Conservation (phyloP, 306 rosid genomes). For the Acacia melanoxylon region DNA sequence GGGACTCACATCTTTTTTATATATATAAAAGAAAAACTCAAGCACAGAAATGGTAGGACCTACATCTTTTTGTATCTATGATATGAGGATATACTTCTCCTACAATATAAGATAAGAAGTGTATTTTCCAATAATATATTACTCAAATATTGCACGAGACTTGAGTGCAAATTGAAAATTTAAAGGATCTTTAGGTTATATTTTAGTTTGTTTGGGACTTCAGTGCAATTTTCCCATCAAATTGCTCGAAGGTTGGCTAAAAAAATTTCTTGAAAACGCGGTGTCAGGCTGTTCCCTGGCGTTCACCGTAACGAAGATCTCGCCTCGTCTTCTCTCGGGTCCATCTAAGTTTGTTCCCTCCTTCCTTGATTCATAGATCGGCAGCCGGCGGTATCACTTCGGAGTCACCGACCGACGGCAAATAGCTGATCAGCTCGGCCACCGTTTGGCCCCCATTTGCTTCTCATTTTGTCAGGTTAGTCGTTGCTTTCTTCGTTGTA, state of each 20-base stretch:
- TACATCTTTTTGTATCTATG: too few relatives aligned
- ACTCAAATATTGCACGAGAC: too few relatives aligned
- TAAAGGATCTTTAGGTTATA: too few relatives aligned
- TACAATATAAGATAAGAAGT: too few relatives aligned
- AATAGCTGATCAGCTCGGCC: neutral
- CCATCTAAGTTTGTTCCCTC: neutral
- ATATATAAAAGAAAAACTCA: too few relatives aligned
- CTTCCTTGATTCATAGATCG: neutral
- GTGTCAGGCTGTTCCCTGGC: neutral
- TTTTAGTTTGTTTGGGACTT: too few relatives aligned
- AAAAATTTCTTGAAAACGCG: neutral
- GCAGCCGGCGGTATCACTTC: neutral
- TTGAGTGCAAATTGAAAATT: rapidly evolving
- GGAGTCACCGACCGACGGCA: neutral
- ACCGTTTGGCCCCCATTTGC: neutral
- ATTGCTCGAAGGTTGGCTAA: too few relatives aligned
- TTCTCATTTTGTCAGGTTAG: neutral
- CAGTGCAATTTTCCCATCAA: too few relatives aligned
- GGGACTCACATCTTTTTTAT: too few relatives aligned
- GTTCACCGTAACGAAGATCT: neutral
- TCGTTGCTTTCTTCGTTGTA: neutral
- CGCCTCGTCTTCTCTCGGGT: neutral
- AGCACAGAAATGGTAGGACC: too few relatives aligned
- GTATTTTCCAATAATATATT: too few relatives aligned
- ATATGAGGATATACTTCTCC: too few relatives aligned